Evolutionary conservation across 2,329 filamentous ascomycete genomes (phyloP), one percentile per base, ranked within the genome.

Genomic region (Basipetospora chlamydospora): DNA sequence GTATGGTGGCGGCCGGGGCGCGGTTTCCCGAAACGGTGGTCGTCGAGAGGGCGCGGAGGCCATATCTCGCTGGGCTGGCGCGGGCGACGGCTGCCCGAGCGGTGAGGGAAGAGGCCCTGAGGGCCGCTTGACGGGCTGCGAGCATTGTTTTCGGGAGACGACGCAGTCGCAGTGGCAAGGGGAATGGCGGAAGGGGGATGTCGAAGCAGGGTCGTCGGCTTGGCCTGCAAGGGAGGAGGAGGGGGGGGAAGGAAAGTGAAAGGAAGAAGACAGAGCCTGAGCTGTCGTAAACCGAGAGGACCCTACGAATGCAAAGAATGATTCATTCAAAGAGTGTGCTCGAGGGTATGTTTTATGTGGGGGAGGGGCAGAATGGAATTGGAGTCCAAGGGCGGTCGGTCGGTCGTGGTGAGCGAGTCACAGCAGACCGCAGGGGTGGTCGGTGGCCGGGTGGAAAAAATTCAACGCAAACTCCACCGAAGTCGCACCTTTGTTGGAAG

Each of bases 81-180:
- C 35, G 35, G 35, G n/a, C 16, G 17, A 34, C 28, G 21, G 21
- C 9, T 23, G 35, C 35, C 28, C 35, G 35, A 22, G 35, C 20
- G 35, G 35, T 37, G 18, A 37, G 22, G 35, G 35, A 37, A 39
- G 59, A 60, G 37, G 61, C 61, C 53, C 62, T 52, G 41, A 66
- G 44, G 47, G 56, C 54, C 42, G 55, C 57, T 44, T 57, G 54
- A 41, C 55, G 52, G 36, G 58, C 55, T 43, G 63, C 60, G 40
- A 65, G 51, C 63, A 67, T 66, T 25, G 36, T 49, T 45, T 29
- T 22, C 36, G 30, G 15, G 18, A 22, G 16, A 6, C 23, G 29
- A 13, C 39, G n/a, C n/a, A n/a, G n/a, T n/a, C n/a, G n/a, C n/a
- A n/a, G n/a, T n/a, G n/a, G n/a, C n/a, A n/a, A n/a, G n/a, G n/a